phyloP scores from a whole-genome alignment of 2,329 filamentous ascomycete species.

The Diaporthe destruens region DNA sequence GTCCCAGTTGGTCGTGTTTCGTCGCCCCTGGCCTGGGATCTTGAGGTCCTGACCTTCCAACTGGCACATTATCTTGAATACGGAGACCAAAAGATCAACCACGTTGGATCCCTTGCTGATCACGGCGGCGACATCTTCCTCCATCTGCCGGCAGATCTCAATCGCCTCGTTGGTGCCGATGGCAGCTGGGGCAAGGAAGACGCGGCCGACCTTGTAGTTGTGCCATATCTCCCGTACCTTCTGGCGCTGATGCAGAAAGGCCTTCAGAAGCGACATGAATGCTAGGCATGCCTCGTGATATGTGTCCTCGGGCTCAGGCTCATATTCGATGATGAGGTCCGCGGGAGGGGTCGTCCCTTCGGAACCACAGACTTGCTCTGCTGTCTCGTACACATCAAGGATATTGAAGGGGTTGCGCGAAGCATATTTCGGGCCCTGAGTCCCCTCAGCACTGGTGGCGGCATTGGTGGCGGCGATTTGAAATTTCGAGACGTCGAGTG shows the following conservation, averaged over 20 bases:
- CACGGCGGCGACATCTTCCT: background rate
- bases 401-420: background rate
- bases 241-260: background rate
- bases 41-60: background rate
- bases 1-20: background rate
- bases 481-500: background rate
- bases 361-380: background rate
- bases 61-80: background rate
- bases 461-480: background rate
- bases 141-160: slow-evolving; percentile 11
- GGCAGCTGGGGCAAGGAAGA: background rate
- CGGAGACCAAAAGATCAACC: background rate
- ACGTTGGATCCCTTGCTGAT: background rate
- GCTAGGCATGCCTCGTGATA: slow-evolving; percentile 6
- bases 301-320: background rate
- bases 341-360: background rate
- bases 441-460: background rate
- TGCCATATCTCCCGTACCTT: background rate
- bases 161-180: slow-evolving; percentile 11
- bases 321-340: background rate
- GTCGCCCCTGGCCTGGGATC: background rate
- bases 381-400: slow-evolving; percentile 1
- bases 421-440: background rate
- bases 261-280: background rate
- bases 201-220: background rate